These are phyloP conservation scores for Coemansia sp. DNA, from an alignment of 192 early-diverging fungal genomes.

Conservation along the genomic window DNA sequence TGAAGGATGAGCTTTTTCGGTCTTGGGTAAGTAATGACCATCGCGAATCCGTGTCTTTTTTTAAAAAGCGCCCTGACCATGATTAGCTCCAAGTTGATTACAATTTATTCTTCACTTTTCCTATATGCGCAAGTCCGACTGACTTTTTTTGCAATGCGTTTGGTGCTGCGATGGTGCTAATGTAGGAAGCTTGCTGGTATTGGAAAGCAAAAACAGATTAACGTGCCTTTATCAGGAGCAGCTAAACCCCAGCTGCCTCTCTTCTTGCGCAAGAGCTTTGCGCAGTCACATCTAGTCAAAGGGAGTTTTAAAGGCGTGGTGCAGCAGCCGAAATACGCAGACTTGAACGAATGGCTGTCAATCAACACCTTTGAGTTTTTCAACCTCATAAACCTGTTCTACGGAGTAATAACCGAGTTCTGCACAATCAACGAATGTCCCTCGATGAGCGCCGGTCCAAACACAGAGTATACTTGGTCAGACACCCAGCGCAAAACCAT, in stretches of 20 bases:
- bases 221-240: constrained; percentile 18
- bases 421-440: constrained; percentile 83
- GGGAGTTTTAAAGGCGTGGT: constrained; percentile 91
- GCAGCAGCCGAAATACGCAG: constrained; percentile 87
- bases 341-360: constrained; percentile 92
- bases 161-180: neutral
- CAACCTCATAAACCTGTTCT: constrained; percentile 88
- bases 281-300: constrained; percentile 77
- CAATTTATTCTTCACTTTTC: neutral
- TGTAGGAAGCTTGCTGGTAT: constrained; percentile 51
- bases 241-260: constrained; percentile 48
- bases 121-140: neutral
- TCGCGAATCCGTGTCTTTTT: neutral
- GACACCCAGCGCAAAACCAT: constrained; percentile 79
- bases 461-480: constrained; percentile 88
- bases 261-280: constrained; percentile 67
- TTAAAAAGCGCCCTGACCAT: no score
- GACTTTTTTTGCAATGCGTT: neutral
- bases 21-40: constrained; percentile 35
- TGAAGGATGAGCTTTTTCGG: constrained; percentile 55
- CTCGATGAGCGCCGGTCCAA: constrained; percentile 81
- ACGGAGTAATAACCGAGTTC: constrained; percentile 84
- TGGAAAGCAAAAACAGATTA: constrained; percentile 50
- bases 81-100: no score
- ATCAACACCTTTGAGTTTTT: constrained; percentile 92